Conservation (phyloP, 371 early-diverging fungal species). For the Mortierella sp. region DNA sequence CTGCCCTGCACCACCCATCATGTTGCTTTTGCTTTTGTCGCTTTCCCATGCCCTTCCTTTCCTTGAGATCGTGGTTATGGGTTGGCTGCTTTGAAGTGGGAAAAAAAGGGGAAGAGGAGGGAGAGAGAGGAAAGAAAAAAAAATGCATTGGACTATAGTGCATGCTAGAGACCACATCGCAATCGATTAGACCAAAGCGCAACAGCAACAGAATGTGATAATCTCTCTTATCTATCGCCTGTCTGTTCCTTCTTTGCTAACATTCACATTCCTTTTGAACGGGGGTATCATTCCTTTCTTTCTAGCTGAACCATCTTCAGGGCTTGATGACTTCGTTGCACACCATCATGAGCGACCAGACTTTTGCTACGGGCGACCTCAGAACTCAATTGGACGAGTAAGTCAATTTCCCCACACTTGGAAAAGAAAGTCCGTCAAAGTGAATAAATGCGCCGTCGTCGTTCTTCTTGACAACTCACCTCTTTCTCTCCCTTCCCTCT, state of each 20-base stretch:
- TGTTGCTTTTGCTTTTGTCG: background rate
- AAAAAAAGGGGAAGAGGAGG: background rate
- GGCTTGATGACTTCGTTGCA: slow-evolving; percentile 56
- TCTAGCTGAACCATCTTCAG: slow-evolving; percentile 57
- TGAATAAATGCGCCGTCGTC: background rate
- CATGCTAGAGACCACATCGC: slow-evolving; percentile 11
- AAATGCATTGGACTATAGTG: background rate
- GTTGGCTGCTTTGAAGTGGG: background rate
- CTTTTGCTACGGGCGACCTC: slow-evolving; percentile 53
- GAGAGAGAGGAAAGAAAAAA: background rate
- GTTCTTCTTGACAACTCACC: background rate
- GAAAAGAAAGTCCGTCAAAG: background rate
- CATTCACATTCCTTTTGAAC: background rate
- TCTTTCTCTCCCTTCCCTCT: background rate
- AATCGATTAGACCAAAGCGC: slow-evolving; percentile 8
- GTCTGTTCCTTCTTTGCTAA: background rate
- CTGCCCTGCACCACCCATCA: background rate
- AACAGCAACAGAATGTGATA: background rate
- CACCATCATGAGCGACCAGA: slow-evolving; percentile 53
- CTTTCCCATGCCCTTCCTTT: background rate
- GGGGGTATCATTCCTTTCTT: background rate
- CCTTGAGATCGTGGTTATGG: background rate
- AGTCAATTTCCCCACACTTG: slow-evolving; percentile 10
- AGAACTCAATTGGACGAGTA: slow-evolving; percentile 58
- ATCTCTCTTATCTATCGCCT: background rate